Evolutionary conservation across 2,329 filamentous ascomycete genomes (phyloP).

Genomic region (Didymella pinodella): DNA sequence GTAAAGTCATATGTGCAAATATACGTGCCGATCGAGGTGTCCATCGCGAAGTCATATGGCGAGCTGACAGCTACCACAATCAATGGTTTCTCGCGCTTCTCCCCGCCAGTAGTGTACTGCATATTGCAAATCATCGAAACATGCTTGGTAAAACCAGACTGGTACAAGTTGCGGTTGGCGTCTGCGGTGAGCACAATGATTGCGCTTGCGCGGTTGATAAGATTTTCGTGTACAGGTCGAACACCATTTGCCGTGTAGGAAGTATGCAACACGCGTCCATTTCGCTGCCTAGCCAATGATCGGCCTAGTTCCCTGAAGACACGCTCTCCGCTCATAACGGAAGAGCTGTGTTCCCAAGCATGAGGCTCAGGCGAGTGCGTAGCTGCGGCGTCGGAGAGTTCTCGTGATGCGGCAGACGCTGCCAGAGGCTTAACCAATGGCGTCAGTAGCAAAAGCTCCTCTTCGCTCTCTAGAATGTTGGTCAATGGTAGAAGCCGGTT

Average conservation of each 20-base stretch:
- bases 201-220: slow-evolving; percentile 86
- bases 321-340: slow-evolving; percentile 88
- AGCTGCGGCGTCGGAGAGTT: slow-evolving; percentile 67
- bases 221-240: slow-evolving; percentile 88
- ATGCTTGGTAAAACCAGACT: slow-evolving; percentile 94
- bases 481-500: slow-evolving; percentile 84
- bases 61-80: slow-evolving; percentile 94
- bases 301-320: slow-evolving; percentile 91
- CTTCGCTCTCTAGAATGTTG: slow-evolving; percentile 79
- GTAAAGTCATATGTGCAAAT: slow-evolving; percentile 97
- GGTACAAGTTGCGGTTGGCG: slow-evolving; percentile 91
- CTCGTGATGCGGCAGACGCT: slow-evolving; percentile 82
- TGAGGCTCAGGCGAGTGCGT: slow-evolving; percentile 63
- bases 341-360: slow-evolving; percentile 64
- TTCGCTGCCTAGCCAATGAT: slow-evolving; percentile 83
- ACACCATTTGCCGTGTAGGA: slow-evolving; percentile 96
- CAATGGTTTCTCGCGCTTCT: slow-evolving; percentile 79
- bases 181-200: slow-evolving; percentile 93
- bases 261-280: slow-evolving; percentile 87
- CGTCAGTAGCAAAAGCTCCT: slow-evolving; percentile 88
- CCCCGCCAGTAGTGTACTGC: slow-evolving; percentile 73
- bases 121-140: slow-evolving; percentile 94
- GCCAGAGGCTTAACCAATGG: slow-evolving; percentile 92
- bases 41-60: slow-evolving; percentile 95
- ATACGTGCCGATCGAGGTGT: slow-evolving; percentile 88